Conservation (phyloP, 768 basidiomycete genomes). For the Pleurotus pulmonarius region DNA sequence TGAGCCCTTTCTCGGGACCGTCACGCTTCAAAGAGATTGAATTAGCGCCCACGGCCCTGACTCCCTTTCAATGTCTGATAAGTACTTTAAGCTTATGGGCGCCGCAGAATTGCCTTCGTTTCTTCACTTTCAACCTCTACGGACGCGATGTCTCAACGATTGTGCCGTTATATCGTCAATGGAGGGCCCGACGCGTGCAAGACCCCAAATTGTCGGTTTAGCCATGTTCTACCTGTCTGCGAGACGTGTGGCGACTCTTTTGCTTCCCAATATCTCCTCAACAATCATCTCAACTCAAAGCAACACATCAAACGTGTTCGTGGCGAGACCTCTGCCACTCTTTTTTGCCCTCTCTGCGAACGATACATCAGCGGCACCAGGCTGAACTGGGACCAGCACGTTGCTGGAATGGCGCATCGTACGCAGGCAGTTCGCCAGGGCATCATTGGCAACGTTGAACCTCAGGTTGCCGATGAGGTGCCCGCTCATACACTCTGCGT, state of each 20-base stretch:
- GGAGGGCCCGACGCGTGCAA: background rate
- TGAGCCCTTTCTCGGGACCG: too few relatives aligned
- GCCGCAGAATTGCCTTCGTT: too few relatives aligned
- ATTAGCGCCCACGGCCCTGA: too few relatives aligned
- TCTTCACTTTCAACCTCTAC: too few relatives aligned
- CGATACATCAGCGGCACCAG: conserved; percentile 16
- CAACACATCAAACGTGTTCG: conserved; percentile 25
- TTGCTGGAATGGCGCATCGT: conserved; percentile 16
- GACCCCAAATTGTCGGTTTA: background rate
- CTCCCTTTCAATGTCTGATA: too few relatives aligned
- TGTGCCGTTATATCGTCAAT: conserved; percentile 1
- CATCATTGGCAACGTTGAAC: conserved; percentile 22
- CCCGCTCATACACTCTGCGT: conserved; percentile 22
- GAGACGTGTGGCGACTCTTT: conserved; percentile 32
- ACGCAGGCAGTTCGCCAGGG: conserved; percentile 12
- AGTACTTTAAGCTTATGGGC: too few relatives aligned
- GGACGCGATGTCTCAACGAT: background rate
- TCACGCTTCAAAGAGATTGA: too few relatives aligned
- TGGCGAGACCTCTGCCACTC: conserved; percentile 14
- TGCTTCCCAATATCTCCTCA: conserved; percentile 13
- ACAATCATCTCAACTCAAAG: conserved; percentile 25
- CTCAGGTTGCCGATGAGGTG: conserved; percentile 21
- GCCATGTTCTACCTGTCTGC: background rate
- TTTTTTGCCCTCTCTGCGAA: conserved; percentile 29
- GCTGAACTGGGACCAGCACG: conserved; percentile 22